These are phyloP conservation scores for Tardiomyces digboiensis DNA, from an alignment of 1,139 yeast species.

Conservation along the genomic window DNA sequence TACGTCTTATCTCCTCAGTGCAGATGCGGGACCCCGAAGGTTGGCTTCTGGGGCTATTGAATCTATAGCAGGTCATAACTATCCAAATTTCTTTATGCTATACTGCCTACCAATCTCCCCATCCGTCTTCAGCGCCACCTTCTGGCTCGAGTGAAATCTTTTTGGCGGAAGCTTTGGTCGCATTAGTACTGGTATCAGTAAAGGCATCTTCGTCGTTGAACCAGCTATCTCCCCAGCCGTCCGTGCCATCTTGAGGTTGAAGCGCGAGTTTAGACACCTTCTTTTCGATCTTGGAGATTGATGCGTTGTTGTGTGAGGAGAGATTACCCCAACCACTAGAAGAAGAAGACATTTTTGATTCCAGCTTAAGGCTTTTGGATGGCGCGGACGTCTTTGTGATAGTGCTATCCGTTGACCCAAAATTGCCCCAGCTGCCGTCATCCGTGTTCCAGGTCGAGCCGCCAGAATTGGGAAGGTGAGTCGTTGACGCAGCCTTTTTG, in stretches of 20 bases:
- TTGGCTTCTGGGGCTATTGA: constrained; percentile 28
- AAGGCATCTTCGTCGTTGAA: constrained; percentile 1
- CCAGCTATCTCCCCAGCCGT: constrained; percentile 14
- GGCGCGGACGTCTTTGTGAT: no score
- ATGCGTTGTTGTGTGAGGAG: no score
- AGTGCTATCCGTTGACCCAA: no score
- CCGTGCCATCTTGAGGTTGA: constrained; percentile 8
- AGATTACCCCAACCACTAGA: no score
- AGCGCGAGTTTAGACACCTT: constrained; percentile 9
- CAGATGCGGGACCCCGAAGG: constrained; percentile 46
- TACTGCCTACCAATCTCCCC: constrained; percentile 18
- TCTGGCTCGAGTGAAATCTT: constrained; percentile 13
- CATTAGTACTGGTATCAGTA: neutral
- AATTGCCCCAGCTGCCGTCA: constrained; percentile 9
- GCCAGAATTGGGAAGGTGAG: neutral
- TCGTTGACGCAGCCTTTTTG: neutral
- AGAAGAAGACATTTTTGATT: no score
- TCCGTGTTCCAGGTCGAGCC: constrained; percentile 1
- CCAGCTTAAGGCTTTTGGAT: no score
- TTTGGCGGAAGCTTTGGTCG: neutral
- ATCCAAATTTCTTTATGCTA: neutral
- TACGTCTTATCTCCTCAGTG: no score
- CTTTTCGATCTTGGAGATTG: constrained; percentile 4
- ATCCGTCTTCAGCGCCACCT: constrained; percentile 16
- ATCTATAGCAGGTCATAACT: constrained; percentile 6